Evolutionary conservation across 2,329 filamentous ascomycete genomes (phyloP), one percentile per base, ranked within the genome.

Genomic region (Teratosphaeria epicoccoides): DNA sequence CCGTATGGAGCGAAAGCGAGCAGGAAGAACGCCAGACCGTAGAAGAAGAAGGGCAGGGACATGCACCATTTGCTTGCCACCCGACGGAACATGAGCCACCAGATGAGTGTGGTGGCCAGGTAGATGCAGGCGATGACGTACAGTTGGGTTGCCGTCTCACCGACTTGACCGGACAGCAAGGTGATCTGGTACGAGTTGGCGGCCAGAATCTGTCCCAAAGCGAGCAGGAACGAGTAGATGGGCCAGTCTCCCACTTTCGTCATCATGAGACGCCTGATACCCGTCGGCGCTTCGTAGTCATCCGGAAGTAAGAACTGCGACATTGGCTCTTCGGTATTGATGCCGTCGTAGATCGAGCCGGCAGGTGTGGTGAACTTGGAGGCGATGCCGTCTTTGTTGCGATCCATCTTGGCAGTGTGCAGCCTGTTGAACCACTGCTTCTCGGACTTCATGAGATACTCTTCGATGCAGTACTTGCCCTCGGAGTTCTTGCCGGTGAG

Each of bases 141-240:
- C 0, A 84, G 70, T 59, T 81, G 79, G 26, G 69, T 65, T 3
- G 80, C 77, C 1, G 76, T 75, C 62, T 84, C 74, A 51, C 79
- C 81, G 20, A 80, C 72, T 58, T 81, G 76, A 17, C 82, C 82
- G 0, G 80, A 81, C 20, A 85, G 72, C n/a, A 85, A 72, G 0
- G 81, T 83, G 61, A 85, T 80, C 61, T 85, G 82, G 66, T 84
- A 84, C 0, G 80, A 83, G 65, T 83, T 84, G 52, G 80, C 78
- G 1, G 81, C 79, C 47, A 84, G 77, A 54, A 84, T 79, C 59
- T 84, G 81, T 22, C 79, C 78, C 29, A 82, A 71, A 7, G 79
- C 79, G 17, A 84, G 73, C 46, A 84, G 71, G 54, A 83, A 73
- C 3, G 78, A 76, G 63, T 84, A 84, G 6, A 83, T 62, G 0